phyloP scores from a whole-genome alignment of 331 rosid genomes.

The Quercus tomentella region DNA sequence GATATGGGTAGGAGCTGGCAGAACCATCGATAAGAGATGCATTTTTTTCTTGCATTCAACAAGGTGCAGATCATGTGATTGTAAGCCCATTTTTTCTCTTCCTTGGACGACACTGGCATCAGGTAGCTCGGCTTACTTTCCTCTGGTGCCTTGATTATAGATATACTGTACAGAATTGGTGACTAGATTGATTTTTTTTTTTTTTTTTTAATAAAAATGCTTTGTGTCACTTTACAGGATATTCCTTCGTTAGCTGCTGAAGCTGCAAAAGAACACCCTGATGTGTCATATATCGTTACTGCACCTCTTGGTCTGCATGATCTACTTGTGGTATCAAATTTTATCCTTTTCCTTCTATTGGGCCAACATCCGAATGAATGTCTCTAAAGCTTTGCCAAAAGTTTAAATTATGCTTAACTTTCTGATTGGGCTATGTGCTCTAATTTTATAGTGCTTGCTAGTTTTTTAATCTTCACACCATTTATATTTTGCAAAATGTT shows the following conservation, averaged over 20 bases:
- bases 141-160: not conserved
- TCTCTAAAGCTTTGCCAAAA: not conserved
- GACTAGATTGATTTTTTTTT: not conserved
- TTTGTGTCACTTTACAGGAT: conserved; percentile 48
- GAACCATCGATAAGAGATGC: conserved; percentile 77
- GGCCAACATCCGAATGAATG: not conserved
- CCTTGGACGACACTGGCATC: conserved; percentile 88
- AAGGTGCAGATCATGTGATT: conserved; percentile 62
- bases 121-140: conserved; percentile 40
- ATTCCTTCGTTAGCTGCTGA: conserved; percentile 84
- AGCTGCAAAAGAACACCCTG: conserved; percentile 86
- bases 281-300: conserved; percentile 60
- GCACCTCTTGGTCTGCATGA: conserved; percentile 94
- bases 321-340: conserved; percentile 67
- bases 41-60: conserved; percentile 57
- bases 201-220: not conserved
- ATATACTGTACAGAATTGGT: not conserved
- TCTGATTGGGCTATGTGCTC: not conserved
- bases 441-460: not conserved
- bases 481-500: not conserved
- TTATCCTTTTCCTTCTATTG: not conserved
- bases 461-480: not conserved
- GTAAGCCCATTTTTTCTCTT: conserved; percentile 84
- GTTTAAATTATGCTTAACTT: not conserved
- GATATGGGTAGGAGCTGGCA: conserved; percentile 65